Base-by-base conservation (phyloP, 1,139 yeast species). In the Pichia terricola region DNA sequence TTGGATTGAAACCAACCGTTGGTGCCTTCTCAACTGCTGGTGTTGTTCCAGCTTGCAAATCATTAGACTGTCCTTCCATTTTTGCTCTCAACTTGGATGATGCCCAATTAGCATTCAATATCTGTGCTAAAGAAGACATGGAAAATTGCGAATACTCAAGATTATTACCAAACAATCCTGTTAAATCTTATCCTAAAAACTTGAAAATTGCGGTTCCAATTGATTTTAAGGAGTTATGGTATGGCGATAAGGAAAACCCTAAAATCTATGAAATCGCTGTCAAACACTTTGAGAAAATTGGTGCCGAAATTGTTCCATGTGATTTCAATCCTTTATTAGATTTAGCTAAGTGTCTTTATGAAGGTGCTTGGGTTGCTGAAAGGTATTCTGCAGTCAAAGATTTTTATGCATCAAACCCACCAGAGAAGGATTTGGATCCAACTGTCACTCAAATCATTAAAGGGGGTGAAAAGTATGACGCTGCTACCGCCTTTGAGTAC, bases 331-430 rank as follows among this genome's bases (percentile, higher is more conserved):
- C 88, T 9, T 70, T 91, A 41, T 68, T 84, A 50, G 84, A 82
- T 40, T 72, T 91, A 49, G 98, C 97, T n/a, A 76, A 76, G 53
- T 82, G 91, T 59, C 73, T 91, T 38, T 91, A 91, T 62, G 96
- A 89, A 57, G 98, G 98, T 45, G 86, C 97, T n/a, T 91, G 98
- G 98, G 97, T 91, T 9, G 85, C 94, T 28, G 98, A 91, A 67
- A 77, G 98, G 54, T 88, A 79, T 65, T 77, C 87, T 50, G 96
- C 96, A 25, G 75, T 79, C 36, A 75, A 77, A 54, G 85, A 81
- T 36, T 85, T 88, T 58, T 70, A 85, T 46, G 73, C 70, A n/a
- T 68, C 85, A 25, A 74, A 79, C 54, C 89, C 91, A n/a, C 86
- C 91, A 33, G 73, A 67, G 39, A 69, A 73, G 37, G 68, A 78